Evolutionary conservation across 2,329 filamentous ascomycete genomes (phyloP).

Genomic region (Scedosporium boydii): DNA sequence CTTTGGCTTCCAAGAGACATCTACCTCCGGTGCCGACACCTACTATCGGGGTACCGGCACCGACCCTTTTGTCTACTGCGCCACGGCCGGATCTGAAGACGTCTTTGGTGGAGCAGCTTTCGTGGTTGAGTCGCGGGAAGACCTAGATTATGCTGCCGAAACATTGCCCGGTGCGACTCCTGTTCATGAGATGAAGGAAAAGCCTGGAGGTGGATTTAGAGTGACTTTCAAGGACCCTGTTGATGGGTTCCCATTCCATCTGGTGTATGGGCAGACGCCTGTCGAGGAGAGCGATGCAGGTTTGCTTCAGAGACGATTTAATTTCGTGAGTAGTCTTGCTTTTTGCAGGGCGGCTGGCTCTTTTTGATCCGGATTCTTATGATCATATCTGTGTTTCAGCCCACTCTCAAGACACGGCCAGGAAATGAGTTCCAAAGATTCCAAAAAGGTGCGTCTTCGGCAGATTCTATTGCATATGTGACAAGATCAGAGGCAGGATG

Average conservation of each 20-base stretch:
- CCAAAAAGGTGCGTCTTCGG: conserved; percentile 13
- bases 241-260: conserved; percentile 1
- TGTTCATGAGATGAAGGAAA: background rate
- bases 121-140: background rate
- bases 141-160: background rate
- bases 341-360: no score
- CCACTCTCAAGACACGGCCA: background rate
- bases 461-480: conserved; percentile 4
- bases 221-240: conserved; percentile 3
- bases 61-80: conserved; percentile 40
- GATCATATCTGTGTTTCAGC: background rate
- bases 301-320: background rate
- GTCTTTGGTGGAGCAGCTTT: background rate
- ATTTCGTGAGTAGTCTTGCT: background rate
- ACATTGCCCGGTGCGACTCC: background rate
- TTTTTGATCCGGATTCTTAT: no score
- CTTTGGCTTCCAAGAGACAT: conserved; percentile 16
- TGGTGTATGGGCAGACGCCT: background rate
- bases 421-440: conserved; percentile 2
- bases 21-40: conserved; percentile 18
- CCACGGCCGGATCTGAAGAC: conserved; percentile 9
- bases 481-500: no score
- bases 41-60: conserved; percentile 41
- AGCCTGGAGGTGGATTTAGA: background rate
- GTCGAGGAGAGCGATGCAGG: background rate